Evolutionary conservation across 1,284 basidiomycete genomes (phyloP).

Genomic region (Phaffia rhodozyma): DNA sequence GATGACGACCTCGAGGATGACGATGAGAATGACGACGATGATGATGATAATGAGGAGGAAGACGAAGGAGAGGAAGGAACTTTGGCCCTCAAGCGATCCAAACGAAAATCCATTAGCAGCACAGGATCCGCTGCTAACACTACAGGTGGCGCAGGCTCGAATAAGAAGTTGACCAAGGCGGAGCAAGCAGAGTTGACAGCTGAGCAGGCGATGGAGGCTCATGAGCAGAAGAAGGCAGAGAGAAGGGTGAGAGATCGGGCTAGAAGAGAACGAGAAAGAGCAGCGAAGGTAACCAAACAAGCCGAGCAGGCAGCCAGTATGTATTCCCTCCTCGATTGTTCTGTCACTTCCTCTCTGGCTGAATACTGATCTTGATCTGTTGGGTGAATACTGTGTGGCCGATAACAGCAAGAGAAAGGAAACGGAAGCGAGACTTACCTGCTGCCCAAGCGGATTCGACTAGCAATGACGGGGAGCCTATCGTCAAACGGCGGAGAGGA

Average conservation of each 20-base stretch:
- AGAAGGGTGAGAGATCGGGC: constrained; percentile 23
- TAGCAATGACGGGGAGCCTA: not conserved
- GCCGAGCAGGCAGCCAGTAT: constrained; percentile 15
- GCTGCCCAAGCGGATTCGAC: not conserved
- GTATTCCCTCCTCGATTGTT: constrained; percentile 14
- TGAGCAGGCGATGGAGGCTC: constrained; percentile 2
- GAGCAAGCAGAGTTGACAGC: constrained; percentile 20
- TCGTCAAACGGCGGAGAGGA: constrained; percentile 3
- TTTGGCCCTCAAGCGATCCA: not conserved
- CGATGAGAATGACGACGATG: constrained; percentile 1
- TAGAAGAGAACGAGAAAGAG: constrained; percentile 22
- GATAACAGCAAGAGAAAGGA: not conserved
- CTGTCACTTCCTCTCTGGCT: constrained; percentile 6
- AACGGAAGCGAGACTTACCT: not conserved
- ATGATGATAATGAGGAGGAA: not conserved
- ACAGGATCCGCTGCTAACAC: too few relatives aligned
- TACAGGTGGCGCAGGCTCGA: constrained; percentile 16
- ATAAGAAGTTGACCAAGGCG: constrained; percentile 19
- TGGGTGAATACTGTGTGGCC: constrained; percentile 14
- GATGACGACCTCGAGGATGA: not conserved
- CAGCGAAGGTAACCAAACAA: constrained; percentile 5
- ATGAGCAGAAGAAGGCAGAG: constrained; percentile 19
- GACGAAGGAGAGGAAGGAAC: constrained; percentile 1
- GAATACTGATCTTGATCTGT: not conserved
- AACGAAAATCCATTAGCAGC: not conserved